Evolutionary conservation across 2,329 filamentous ascomycete genomes (phyloP).

Genomic region (Dothistroma septosporum): DNA sequence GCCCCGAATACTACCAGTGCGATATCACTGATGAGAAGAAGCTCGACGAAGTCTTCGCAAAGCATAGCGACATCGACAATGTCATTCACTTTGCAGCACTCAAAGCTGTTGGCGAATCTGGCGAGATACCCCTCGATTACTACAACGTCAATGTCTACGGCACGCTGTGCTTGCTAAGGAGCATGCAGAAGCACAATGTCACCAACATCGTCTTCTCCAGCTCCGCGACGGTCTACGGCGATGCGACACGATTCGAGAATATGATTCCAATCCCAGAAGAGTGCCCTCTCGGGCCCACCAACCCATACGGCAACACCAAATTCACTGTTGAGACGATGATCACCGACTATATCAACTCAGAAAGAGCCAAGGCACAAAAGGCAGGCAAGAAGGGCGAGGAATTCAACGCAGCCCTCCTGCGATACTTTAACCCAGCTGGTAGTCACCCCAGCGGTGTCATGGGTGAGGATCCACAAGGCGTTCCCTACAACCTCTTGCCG

Average conservation of each 20-base stretch:
- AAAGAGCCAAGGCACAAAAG: constrained; percentile 79
- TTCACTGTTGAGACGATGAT: constrained; percentile 87
- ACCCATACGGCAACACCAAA: constrained; percentile 97
- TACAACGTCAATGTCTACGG: constrained; percentile 96
- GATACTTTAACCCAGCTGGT: constrained; percentile 97
- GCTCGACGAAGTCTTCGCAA: constrained; percentile 80
- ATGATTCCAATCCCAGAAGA: constrained; percentile 99
- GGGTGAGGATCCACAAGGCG: constrained; percentile 94
- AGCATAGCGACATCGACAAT: constrained; percentile 90
- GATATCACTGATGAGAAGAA: constrained; percentile 83
- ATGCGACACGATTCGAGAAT: constrained; percentile 89
- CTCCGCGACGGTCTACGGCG: constrained; percentile 95
- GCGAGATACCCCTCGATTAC: constrained; percentile 92
- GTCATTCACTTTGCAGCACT: constrained; percentile 98
- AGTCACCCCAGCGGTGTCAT: constrained; percentile 93
- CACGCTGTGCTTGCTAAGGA: constrained; percentile 77
- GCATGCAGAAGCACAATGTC: constrained; percentile 87
- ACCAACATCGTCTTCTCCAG: constrained; percentile 98
- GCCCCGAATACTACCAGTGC: constrained; percentile 75
- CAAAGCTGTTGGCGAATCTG: constrained; percentile 96
- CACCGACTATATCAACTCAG: constrained; percentile 80
- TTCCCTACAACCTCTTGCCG: constrained; percentile 93
- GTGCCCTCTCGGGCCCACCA: constrained; percentile 93
- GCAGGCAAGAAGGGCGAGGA: constrained; percentile 70
- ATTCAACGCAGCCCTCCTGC: constrained; percentile 88